phyloP scores from a whole-genome alignment of 352 stramenopile species.

The Pythium sp. region DNA sequence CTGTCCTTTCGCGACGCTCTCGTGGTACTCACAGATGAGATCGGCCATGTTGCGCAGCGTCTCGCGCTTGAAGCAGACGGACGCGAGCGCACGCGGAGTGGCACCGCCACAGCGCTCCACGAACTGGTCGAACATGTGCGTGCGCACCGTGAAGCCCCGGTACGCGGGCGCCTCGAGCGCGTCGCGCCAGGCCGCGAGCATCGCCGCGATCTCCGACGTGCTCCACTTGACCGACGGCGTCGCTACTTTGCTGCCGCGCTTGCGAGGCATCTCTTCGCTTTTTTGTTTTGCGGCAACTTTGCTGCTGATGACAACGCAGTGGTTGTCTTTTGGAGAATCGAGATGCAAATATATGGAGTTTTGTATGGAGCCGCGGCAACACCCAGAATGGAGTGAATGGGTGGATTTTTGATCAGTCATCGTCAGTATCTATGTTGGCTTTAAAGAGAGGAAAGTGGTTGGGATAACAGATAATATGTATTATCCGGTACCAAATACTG shows the following conservation, averaged over 20 bases:
- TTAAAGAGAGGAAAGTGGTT: not conserved
- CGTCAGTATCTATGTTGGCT: not conserved
- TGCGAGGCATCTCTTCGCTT: not conserved
- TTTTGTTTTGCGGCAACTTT: not conserved
- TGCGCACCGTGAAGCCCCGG: not conserved
- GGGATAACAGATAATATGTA: not conserved
- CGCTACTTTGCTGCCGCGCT: not conserved
- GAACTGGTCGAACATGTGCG: slow-evolving; percentile 11
- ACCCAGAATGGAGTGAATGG: not conserved
- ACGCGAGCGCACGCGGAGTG: not conserved
- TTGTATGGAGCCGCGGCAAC: not conserved
- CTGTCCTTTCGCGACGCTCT: not conserved
- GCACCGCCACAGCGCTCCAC: slow-evolving; percentile 3
- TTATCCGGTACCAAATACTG: not conserved
- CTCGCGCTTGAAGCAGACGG: slow-evolving; percentile 2
- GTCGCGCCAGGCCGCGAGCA: slow-evolving; percentile 13
- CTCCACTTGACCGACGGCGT: slow-evolving; percentile 3
- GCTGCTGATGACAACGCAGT: not conserved
- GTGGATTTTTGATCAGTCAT: not conserved
- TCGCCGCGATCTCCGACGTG: not conserved
- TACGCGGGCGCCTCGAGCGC: slow-evolving; percentile 4
- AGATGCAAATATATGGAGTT: not conserved
- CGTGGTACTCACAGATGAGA: slow-evolving; percentile 7
- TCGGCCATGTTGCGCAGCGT: slow-evolving; percentile 3
- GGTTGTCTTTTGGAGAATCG: not conserved